phyloP scores from a whole-genome alignment of 192 early-diverging fungal genomes.

The Coemansia sp. region DNA sequence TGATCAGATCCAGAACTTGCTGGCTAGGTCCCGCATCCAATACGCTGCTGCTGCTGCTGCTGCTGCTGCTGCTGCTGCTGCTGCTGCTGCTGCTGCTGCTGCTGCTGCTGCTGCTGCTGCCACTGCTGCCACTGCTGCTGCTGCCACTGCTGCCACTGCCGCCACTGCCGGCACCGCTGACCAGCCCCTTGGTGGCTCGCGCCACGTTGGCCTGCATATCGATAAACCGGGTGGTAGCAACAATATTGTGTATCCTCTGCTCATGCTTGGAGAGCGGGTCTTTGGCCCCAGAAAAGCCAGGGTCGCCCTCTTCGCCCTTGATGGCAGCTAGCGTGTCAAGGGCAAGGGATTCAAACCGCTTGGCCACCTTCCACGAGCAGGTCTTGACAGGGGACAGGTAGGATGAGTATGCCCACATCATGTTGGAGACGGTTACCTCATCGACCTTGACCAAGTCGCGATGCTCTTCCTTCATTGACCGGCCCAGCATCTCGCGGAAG shows the following conservation, averaged over 20 bases:
- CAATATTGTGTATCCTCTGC: background rate
- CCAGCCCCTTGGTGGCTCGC: conserved; percentile 24
- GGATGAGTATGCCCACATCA: conserved; percentile 67
- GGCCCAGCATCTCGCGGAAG: conserved; percentile 59
- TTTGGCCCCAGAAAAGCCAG: background rate
- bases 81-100: background rate
- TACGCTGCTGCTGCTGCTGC: background rate
- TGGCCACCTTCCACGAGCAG: conserved; percentile 40
- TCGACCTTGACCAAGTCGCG: conserved; percentile 57
- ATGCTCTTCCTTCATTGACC: conserved; percentile 38
- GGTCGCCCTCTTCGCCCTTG: conserved; percentile 11
- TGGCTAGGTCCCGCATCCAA: conserved; percentile 7
- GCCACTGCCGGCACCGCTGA: background rate
- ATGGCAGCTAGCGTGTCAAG: conserved; percentile 34
- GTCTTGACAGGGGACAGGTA: conserved; percentile 41
- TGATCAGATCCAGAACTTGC: conserved; percentile 20
- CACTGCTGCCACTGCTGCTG: too few relatives aligned
- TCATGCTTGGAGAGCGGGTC: conserved; percentile 13
- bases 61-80: background rate
- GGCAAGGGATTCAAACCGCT: conserved; percentile 29
- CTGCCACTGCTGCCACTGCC: background rate
- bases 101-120: background rate
- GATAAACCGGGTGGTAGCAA: conserved; percentile 13
- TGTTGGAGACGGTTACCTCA: conserved; percentile 62
- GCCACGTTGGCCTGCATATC: conserved; percentile 30